These are phyloP conservation scores for Mycena chlorophos DNA, from an alignment of 768 basidiomycete species.

Conservation along the genomic window DNA sequence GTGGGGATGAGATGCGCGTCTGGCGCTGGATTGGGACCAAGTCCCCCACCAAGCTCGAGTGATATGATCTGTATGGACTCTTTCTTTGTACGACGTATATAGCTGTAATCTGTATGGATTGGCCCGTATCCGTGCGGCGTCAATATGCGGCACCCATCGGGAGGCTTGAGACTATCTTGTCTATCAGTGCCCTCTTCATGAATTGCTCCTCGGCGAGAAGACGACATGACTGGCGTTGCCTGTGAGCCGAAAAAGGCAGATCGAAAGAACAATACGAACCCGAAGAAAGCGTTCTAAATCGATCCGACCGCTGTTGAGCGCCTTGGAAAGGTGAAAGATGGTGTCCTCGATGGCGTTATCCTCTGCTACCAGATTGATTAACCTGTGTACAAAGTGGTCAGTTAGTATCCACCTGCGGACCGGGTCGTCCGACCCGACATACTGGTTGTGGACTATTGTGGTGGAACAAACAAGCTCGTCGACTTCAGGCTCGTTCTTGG, in stretches of 20 bases:
- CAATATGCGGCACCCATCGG: conserved; percentile 40
- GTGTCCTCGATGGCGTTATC: conserved; percentile 99
- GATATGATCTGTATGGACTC: not conserved
- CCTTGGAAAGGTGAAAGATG: conserved; percentile 93
- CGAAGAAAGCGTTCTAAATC: conserved; percentile 94
- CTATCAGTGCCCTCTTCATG: conserved; percentile 91
- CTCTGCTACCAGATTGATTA: conserved; percentile 97
- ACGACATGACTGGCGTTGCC: conserved; percentile 67
- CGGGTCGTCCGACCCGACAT: conserved; percentile 30
- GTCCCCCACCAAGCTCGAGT: conserved; percentile 16
- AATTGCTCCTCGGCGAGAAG: conserved; percentile 94
- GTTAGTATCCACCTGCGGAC: conserved; percentile 10
- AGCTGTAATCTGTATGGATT: not conserved
- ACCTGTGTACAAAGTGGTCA: conserved; percentile 43
- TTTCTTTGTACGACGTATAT: not conserved
- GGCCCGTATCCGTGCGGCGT: not conserved
- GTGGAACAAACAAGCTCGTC: conserved; percentile 97
- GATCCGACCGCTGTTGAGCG: conserved; percentile 85
- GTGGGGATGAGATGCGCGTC: conserved; percentile 86
- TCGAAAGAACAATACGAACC: conserved; percentile 46
- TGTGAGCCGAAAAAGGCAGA: conserved; percentile 9
- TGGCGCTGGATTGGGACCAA: conserved; percentile 83
- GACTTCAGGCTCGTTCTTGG: conserved; percentile 88
- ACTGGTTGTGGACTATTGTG: conserved; percentile 97
- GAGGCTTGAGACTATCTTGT: conserved; percentile 76